phyloP scores from a whole-genome alignment of 306 rosid species.

The Rosa persica region DNA sequence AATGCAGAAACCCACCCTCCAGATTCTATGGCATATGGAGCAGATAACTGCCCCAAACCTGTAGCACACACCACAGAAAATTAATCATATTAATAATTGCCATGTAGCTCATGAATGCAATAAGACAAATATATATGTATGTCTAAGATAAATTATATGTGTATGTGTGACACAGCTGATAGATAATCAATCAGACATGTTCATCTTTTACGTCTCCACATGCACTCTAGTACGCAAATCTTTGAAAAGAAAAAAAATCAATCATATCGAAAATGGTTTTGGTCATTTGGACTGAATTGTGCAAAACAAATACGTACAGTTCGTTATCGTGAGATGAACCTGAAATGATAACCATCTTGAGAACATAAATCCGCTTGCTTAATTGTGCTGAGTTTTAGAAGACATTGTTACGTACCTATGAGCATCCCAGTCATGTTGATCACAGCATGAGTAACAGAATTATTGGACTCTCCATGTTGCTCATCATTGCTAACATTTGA shows the following conservation, averaged over 20 bases:
- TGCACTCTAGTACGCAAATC: too few species aligned
- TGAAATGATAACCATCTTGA: background rate
- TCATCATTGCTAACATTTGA: slow-evolving; percentile 8
- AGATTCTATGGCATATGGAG: slow-evolving; percentile 62
- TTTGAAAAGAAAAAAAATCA: background rate
- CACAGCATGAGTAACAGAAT: slow-evolving; percentile 60
- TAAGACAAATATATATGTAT: too few species aligned
- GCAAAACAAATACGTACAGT: background rate
- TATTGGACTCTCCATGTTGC: slow-evolving; percentile 37
- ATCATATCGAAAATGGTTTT: background rate
- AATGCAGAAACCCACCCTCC: slow-evolving; percentile 63
- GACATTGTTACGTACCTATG: slow-evolving; percentile 52
- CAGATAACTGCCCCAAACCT: slow-evolving; percentile 81
- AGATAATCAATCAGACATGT: background rate
- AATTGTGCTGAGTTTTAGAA: background rate
- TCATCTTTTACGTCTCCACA: background rate
- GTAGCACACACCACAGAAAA: background rate
- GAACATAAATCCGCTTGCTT: background rate
- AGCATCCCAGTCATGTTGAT: slow-evolving; percentile 86
- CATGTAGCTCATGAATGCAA: background rate
- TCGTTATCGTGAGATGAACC: background rate
- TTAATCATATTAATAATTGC: background rate
- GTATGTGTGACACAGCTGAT: too few species aligned
- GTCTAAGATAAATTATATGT: too few species aligned
- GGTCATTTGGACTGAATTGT: background rate